Evolutionary conservation across 202 grass and related monocot species (phyloP).

Genomic region (Musa balbisiana): DNA sequence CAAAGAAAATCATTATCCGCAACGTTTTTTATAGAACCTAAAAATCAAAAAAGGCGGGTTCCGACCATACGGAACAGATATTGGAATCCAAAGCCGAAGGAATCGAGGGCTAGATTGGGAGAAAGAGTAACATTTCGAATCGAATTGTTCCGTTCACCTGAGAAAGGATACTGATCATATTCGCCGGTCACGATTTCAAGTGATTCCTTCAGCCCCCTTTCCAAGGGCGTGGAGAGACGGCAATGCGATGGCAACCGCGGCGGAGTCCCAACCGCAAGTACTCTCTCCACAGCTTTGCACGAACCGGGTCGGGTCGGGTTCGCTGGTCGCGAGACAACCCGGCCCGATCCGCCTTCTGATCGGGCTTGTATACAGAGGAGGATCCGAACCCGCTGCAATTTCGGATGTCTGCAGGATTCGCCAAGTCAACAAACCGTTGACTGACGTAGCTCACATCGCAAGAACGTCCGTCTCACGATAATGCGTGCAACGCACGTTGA

Average conservation of each 20-base stretch:
- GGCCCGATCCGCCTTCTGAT: background rate
- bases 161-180: conserved; percentile 35
- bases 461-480: background rate
- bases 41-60: background rate
- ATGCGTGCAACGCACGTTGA: background rate
- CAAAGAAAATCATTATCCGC: too few relatives aligned
- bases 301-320: background rate
- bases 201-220: background rate
- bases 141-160: conserved; percentile 26
- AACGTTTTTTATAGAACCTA: too few relatives aligned
- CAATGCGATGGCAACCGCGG: background rate
- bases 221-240: too few relatives aligned
- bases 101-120: background rate
- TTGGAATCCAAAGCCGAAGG: background rate
- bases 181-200: background rate
- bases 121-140: background rate
- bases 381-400: background rate
- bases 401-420: background rate
- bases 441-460: background rate
- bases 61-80: background rate
- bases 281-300: background rate
- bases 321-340: background rate
- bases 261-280: background rate
- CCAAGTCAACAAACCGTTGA: too few relatives aligned
- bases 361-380: background rate